Evolutionary conservation across 169 alveolate genomes (phyloP), one percentile per base, ranked within the genome.

Genomic region (Cyclospora cayetanensis): DNA sequence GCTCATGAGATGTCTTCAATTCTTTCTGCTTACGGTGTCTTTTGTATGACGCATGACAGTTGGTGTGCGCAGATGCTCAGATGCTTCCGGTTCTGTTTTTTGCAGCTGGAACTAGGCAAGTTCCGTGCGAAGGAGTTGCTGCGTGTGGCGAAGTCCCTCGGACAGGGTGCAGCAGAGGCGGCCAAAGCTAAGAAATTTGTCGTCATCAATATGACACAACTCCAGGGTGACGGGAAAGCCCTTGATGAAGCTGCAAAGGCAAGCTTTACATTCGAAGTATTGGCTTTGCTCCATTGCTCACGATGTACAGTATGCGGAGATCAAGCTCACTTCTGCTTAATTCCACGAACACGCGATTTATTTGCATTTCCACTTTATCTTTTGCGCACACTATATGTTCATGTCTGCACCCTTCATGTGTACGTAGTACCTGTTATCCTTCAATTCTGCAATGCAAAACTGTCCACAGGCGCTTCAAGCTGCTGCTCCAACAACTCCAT

Each of bases 181-280:
- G 93, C 82, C 34, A 63, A 63, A 50, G 85, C 39, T n/a, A 53
- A 91, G 63, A 68, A 83, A 35, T 90, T 90, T 66, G 25, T 79
- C 5, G 87, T 90, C 41, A 25, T 52, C 42, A 53, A 66, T 9
- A 25, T 63, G 53, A 15, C 72, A 37, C 83, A 90, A 37, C 93
- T 90, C n/a, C 87, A 63, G 35, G 93, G 93, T 5, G 93, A 90
- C 39, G 93, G 93, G 42, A 90, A 90, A 65, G 93, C 93, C 9
- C 90, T 90, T 4, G 93, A 90, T 77, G 65, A 68, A 27, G 91
- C 91, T 18, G 90, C 93, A 2, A 84, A 92, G 93, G 93, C 86
- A n/a, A 25, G 83, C 27, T n/a, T n/a, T n/a, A n/a, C n/a, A n/a
- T n/a, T 22, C 27, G 31, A 37, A 18, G 18, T 68, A 27, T 9